Base-by-base conservation (phyloP, 2,329 filamentous ascomycete genomes). In the Hypoxylon sp. region DNA sequence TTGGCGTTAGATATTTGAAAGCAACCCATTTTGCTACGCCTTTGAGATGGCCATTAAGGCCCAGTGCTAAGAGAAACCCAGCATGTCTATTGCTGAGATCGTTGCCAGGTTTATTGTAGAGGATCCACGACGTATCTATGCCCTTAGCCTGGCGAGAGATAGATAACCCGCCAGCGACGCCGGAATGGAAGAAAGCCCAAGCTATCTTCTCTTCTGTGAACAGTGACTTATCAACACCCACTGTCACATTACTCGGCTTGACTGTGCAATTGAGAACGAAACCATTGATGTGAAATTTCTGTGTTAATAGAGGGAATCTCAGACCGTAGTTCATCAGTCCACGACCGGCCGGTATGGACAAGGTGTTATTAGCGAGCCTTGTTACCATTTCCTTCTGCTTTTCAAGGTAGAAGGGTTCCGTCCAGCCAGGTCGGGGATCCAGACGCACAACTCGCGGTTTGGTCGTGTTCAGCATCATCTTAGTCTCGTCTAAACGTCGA, bases 111-210 rank as follows among this genome's bases (percentile, higher is more conserved):
- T 96, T 97, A 75, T 99, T 99, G 78, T 95, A 99, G 23, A 97
- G 81, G 61, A 99, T 97, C 95, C 95, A 99, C 0, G 93, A 97
- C 0, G 92, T 97, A 67, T 99, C 94, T 57, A 99, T 97, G 3
- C 93, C 93, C 65, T 91, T 91, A 3, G 92, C 93, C 47, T 90
- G 82, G 8, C 87, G 88, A 4, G 94, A 96, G 41, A 99, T 96
- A 49, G 91, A 90, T 17, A 99, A 75, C 2, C 94, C 94, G 16
- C 90, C 90, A n/a, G 93, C 89, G 20, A 95, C 93, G 5, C 94
- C 94, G 51, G 95, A 91, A 69, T 99, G 94, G 72, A 99, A 99
- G 72, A 97, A 99, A 0, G 93, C 92, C 94, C 94, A 99, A 67
- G 91, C 93, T 29, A 96, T 91, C 71, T 96, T 97, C 64, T 99